phyloP scores from a whole-genome alignment of 768 basidiomycete genomes.

The Neoboletus magnificus region DNA sequence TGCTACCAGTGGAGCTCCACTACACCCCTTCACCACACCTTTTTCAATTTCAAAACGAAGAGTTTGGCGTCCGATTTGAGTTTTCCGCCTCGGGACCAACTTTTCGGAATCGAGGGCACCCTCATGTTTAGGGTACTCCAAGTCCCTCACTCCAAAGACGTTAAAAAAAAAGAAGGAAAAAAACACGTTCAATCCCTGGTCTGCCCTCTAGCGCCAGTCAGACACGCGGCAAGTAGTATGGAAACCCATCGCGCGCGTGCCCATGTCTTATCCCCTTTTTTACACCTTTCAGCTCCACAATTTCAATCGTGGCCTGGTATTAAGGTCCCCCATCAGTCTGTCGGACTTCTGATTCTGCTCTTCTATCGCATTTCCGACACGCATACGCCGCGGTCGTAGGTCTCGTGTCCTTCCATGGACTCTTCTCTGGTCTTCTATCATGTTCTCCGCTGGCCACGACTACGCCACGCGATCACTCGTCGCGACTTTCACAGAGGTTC shows the following conservation, averaged over 20 bases:
- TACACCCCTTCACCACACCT: neutral
- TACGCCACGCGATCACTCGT: neutral
- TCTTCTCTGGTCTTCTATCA: neutral
- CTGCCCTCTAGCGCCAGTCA: neutral
- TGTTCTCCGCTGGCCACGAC: slow-evolving; percentile 3
- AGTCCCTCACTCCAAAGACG: neutral
- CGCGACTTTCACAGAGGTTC: neutral
- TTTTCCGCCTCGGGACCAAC: neutral
- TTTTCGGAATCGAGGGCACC: neutral
- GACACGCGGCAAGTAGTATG: neutral
- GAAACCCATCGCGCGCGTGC: neutral
- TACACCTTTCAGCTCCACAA: neutral
- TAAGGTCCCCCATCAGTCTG: neutral
- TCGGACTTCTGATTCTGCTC: neutral
- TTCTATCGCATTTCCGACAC: neutral
- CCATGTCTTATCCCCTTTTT: neutral
- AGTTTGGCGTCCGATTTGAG: neutral
- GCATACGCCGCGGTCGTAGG: neutral
- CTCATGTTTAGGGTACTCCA: neutral
- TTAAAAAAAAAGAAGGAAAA: neutral
- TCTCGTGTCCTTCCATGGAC: neutral
- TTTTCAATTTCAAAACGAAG: neutral
- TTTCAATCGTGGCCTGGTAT: too few species aligned
- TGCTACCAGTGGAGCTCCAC: neutral
- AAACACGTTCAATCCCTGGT: neutral